Evolutionary conservation across 2,329 filamentous ascomycete genomes (phyloP).

Genomic region (Fusarium gaditjirri): DNA sequence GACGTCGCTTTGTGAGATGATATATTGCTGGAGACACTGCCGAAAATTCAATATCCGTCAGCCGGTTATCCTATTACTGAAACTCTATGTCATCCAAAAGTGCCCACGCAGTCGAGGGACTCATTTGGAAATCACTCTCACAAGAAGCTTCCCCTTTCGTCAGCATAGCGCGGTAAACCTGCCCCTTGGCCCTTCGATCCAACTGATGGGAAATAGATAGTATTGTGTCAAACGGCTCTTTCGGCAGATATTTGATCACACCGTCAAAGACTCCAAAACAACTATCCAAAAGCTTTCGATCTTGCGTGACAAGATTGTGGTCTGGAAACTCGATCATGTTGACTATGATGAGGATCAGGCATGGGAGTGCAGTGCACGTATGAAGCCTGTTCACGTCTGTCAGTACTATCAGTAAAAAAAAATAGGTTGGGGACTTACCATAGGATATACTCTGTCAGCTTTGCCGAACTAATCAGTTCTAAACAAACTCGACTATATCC

Average conservation of each 20-base stretch:
- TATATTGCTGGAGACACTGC: background rate
- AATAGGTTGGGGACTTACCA: background rate
- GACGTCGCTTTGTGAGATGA: too few species aligned
- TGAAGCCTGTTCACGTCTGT: constrained; percentile 18
- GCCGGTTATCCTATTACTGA: background rate
- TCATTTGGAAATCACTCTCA: background rate
- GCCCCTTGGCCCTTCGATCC: constrained; percentile 29
- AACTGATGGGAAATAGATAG: constrained; percentile 24
- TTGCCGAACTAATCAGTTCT: background rate
- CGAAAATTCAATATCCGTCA: too few species aligned
- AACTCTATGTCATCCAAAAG: constrained; percentile 29
- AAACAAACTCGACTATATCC: constrained; percentile 20
- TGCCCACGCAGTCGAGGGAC: constrained; percentile 17
- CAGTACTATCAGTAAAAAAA: accelerated
- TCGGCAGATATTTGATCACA: background rate
- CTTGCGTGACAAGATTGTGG: background rate
- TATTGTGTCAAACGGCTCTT: constrained; percentile 12
- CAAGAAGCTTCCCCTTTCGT: background rate
- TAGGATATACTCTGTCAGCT: constrained; percentile 24
- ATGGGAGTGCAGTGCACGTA: constrained; percentile 26
- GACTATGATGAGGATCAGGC: constrained; percentile 29
- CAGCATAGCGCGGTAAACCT: constrained; percentile 9
- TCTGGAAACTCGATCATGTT: constrained; percentile 39
- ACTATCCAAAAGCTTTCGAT: constrained; percentile 18
- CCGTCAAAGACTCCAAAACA: constrained; percentile 3